Percentiles rank a stretch among this genome's conserved stretches.
Conservation (phyloP, 1,139 yeast species). For the Kodamaea anthophila region DNA sequence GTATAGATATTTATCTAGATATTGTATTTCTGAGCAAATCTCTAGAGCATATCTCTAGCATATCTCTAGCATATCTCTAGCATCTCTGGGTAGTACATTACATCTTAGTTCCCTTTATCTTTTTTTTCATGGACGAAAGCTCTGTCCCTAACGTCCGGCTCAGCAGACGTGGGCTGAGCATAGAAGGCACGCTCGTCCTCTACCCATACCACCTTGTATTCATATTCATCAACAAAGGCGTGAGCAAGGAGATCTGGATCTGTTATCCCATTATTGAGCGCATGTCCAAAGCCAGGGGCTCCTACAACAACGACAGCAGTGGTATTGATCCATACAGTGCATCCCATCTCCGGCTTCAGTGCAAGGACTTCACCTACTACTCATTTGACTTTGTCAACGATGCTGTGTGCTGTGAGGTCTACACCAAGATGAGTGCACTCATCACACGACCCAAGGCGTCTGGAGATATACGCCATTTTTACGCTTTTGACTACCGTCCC, state of each 20-base stretch:
- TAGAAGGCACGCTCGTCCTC: constrained; percentile 65
- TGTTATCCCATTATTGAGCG: constrained; percentile 82
- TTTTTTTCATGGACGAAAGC: too few species aligned
- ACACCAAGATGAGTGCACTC: constrained; percentile 60
- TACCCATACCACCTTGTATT: constrained; percentile 88
- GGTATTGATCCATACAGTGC: constrained; percentile 41
- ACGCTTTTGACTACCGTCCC: constrained; percentile 46
- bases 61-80: too few species aligned
- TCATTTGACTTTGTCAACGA: constrained; percentile 68
- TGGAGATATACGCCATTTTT: constrained; percentile 37
- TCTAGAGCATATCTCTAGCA: too few species aligned
- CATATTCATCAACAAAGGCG: constrained; percentile 19
- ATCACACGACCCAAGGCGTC: constrained; percentile 38
- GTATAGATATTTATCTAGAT: too few species aligned
- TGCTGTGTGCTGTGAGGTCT: constrained; percentile 61
- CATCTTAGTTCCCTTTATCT: too few species aligned
- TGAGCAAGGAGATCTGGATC: constrained; percentile 74
- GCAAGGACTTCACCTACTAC: constrained; percentile 84
- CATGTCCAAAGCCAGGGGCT: constrained; percentile 55
- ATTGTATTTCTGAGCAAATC: too few species aligned
- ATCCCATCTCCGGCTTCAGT: constrained; percentile 58
- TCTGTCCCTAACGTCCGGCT: constrained; percentile 64
- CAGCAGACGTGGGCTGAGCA: constrained; percentile 61
- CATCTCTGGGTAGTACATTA: too few species aligned
- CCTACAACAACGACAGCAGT: constrained; percentile 19